Conservation (phyloP, 306 rosid species). For the Lagenaria siceraria region DNA sequence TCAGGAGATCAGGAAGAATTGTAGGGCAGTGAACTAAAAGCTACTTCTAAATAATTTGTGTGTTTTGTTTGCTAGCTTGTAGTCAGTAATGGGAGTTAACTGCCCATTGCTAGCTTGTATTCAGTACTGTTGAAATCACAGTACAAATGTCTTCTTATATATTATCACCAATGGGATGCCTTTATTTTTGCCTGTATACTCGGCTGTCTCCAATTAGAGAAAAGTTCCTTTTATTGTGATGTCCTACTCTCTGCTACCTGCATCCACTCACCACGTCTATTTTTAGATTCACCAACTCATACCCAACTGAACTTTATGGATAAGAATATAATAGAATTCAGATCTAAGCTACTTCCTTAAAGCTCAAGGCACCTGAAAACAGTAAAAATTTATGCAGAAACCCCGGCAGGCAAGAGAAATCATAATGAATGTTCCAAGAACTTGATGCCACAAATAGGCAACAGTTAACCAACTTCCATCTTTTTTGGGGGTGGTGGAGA, state of each 20-base stretch:
- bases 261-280: neutral
- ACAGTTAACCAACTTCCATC: neutral
- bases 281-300: neutral
- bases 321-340: neutral
- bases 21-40: constrained; percentile 28
- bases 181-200: constrained; percentile 1
- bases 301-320: neutral
- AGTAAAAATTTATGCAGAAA: neutral
- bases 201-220: neutral
- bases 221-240: neutral
- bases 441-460: neutral
- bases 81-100: neutral
- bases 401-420: neutral
- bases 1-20: constrained; percentile 46
- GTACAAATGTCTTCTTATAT: neutral
- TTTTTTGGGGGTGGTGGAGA: neutral
- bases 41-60: neutral
- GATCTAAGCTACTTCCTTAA: neutral
- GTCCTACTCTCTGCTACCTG: neutral
- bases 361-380: neutral
- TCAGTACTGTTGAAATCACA: neutral
- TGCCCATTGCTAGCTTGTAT: neutral
- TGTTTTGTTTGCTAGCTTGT: neutral
- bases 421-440: neutral
- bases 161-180: neutral